A percentile compares a stretch with the other conserved stretches of the same genome.
These are phyloP conservation scores for Chloranthus sessilifolius DNA, from an alignment of 164 flowering plant genomes.

Conservation along the genomic window DNA sequence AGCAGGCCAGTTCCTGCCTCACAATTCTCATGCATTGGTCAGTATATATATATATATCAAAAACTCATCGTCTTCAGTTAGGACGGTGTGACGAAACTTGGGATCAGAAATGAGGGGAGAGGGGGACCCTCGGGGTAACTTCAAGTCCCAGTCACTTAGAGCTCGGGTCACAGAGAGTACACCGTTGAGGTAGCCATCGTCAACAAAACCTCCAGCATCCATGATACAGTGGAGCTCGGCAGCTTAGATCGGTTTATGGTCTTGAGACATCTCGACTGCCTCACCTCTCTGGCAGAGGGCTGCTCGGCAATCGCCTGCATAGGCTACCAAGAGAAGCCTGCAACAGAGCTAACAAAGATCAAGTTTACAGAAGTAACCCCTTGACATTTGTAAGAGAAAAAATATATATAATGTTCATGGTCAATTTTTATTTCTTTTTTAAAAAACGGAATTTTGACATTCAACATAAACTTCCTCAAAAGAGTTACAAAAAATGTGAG, in stretches of 20 bases:
- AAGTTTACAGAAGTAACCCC: too few species aligned
- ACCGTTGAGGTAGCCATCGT: slow-evolving; percentile 83
- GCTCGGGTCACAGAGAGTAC: slow-evolving; percentile 73
- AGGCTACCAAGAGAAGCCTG: slow-evolving; percentile 73
- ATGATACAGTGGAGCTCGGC: slow-evolving; percentile 55
- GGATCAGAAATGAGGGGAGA: slow-evolving; percentile 85
- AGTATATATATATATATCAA: too few species aligned
- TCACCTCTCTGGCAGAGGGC: slow-evolving; percentile 81
- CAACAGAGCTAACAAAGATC: too few species aligned
- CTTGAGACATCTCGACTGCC: slow-evolving; percentile 76
- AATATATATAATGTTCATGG: too few species aligned
- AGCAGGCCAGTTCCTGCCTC: too few species aligned
- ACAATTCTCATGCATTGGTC: too few species aligned
- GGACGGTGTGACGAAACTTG: slow-evolving; percentile 42
- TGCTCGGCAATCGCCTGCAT: slow-evolving; percentile 93
- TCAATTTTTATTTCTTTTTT: too few species aligned
- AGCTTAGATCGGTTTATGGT: slow-evolving; percentile 59
- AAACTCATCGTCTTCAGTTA: slow-evolving; percentile 86
- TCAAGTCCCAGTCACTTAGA: slow-evolving; percentile 91
- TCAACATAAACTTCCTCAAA: too few species aligned
- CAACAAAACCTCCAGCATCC: slow-evolving; percentile 58
- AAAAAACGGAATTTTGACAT: too few species aligned
- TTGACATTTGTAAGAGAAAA: too few species aligned
- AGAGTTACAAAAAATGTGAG: too few species aligned
- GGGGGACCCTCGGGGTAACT: slow-evolving; percentile 50